phyloP scores from a whole-genome alignment of 116 monocot genomes.

The Dioscorea cayenensis region DNA sequence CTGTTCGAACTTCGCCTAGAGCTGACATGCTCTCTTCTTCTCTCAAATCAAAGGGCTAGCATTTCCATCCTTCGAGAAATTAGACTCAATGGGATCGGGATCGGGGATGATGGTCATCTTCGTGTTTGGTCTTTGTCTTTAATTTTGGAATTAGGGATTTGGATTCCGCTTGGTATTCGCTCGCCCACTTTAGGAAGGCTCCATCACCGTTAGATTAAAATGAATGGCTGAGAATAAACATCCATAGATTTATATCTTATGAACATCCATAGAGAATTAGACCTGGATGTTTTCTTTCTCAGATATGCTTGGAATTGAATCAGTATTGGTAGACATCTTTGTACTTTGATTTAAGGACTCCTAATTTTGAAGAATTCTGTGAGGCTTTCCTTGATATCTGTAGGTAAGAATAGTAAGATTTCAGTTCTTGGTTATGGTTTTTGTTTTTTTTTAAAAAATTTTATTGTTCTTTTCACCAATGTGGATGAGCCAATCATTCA shows the following conservation, averaged over 20 bases:
- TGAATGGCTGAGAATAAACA: too few species aligned
- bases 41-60: not conserved
- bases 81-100: not conserved
- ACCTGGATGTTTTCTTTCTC: not conserved
- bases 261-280: too few species aligned
- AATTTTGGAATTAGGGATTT: not conserved
- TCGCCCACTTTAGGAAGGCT: slow-evolving; percentile 77
- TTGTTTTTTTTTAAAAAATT: too few species aligned
- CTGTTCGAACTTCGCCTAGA: not conserved
- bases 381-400: not conserved
- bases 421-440: too few species aligned
- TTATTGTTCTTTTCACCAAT: too few species aligned
- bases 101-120: not conserved
- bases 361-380: not conserved
- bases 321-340: not conserved
- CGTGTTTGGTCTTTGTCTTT: slow-evolving; percentile 1
- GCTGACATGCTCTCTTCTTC: slow-evolving; percentile 7
- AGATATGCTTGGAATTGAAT: not conserved
- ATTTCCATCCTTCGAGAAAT: not conserved
- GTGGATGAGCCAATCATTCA: too few species aligned
- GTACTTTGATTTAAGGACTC: not conserved
- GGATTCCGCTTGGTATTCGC: slow-evolving; percentile 25
- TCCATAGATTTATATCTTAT: too few species aligned
- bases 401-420: not conserved
- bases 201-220: slow-evolving; percentile 23